These are phyloP conservation scores for Logfia minima DNA, from an alignment of 129 eudicot species.

Conservation along the genomic window DNA sequence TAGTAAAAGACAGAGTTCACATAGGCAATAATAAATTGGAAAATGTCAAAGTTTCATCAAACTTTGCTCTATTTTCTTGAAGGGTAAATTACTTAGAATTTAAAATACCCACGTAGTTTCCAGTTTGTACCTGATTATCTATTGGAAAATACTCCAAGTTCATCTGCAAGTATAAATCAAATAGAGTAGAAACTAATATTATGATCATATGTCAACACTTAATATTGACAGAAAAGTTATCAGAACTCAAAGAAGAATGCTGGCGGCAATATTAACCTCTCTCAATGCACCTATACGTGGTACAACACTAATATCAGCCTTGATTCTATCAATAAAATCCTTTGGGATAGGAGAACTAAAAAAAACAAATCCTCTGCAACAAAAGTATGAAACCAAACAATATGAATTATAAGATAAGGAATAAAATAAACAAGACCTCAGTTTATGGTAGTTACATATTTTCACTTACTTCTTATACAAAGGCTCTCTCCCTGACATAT, in stretches of 20 bases:
- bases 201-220: conserved; percentile 17
- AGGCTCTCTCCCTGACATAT: conserved; percentile 99
- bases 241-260: conserved; percentile 18
- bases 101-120: background rate
- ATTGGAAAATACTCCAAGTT: conserved; percentile 94
- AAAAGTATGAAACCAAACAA: conserved; percentile 15
- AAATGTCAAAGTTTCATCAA: conserved; percentile 4
- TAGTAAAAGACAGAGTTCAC: conserved; percentile 19
- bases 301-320: conserved; percentile 78
- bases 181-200: conserved; percentile 17
- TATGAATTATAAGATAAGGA: conserved; percentile 1
- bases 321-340: conserved; percentile 66
- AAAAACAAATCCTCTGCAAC: conserved; percentile 77
- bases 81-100: background rate
- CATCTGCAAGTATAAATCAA: conserved; percentile 63
- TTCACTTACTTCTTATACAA: conserved; percentile 78
- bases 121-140: conserved; percentile 77
- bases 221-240: conserved; percentile 1
- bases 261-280: conserved; percentile 58
- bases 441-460: background rate
- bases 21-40: conserved; percentile 14
- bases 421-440: conserved; percentile 4
- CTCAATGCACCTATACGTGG: conserved; percentile 95
- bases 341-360: conserved; percentile 86
- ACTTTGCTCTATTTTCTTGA: conserved; percentile 4